phyloP scores from a whole-genome alignment of 1,284 basidiomycete genomes.

The Sporisorium sorghi region DNA sequence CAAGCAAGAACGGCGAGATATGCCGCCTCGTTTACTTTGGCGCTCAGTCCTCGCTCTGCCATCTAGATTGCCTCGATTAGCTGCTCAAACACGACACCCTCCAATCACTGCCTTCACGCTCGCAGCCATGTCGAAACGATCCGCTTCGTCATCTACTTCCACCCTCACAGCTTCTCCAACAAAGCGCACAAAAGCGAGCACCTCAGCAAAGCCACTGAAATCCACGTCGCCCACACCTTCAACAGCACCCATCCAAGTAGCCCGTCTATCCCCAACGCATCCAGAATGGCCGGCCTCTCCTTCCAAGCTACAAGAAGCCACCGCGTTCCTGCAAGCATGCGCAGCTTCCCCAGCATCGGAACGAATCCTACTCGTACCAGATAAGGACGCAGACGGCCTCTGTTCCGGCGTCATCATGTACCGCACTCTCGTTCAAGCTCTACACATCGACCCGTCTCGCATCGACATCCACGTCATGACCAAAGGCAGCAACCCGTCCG shows the following conservation, averaged over 20 bases:
- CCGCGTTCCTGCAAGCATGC: conserved; percentile 25
- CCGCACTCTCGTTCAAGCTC: conserved; percentile 44
- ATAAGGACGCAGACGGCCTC: conserved; percentile 61
- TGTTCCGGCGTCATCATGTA: conserved; percentile 53
- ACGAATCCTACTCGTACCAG: conserved; percentile 47
- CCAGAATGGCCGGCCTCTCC: conserved; percentile 47
- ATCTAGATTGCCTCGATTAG: not conserved
- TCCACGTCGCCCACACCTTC: conserved; percentile 1
- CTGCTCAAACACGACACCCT: not conserved
- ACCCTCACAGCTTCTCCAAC: not conserved
- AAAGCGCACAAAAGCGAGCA: conserved; percentile 8
- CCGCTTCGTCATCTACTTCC: not conserved
- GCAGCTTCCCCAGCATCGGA: conserved; percentile 22
- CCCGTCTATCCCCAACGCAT: conserved; percentile 19
- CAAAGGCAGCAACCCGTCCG: conserved; percentile 45
- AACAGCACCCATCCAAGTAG: conserved; percentile 19
- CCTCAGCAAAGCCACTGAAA: not conserved
- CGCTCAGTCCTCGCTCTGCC: not conserved
- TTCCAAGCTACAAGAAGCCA: conserved; percentile 24
- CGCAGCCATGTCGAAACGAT: conserved; percentile 24
- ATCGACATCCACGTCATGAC: conserved; percentile 55
- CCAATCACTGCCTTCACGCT: not conserved
- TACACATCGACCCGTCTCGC: conserved; percentile 25
- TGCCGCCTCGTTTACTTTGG: not conserved
- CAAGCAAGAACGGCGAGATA: not conserved